Conservation (phyloP, 257 asterid genomes). For the Solanum paucissectum region DNA sequence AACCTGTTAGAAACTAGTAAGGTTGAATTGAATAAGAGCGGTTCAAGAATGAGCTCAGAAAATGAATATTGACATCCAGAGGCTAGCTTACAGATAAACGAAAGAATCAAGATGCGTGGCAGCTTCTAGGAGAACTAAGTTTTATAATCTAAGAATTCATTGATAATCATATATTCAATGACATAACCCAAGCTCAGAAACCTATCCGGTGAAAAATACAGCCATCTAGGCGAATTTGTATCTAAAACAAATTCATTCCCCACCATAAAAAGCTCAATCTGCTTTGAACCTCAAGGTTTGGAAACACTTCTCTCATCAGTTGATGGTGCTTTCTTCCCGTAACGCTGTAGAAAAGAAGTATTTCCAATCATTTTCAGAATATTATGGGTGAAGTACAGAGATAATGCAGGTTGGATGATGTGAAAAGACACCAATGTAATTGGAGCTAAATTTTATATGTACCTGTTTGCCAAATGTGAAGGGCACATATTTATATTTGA, state of each 20-base stretch:
- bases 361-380: neutral
- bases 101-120: neutral
- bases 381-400: neutral
- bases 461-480: slow-evolving; percentile 96
- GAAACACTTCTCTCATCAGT: slow-evolving; percentile 41
- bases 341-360: slow-evolving; percentile 50
- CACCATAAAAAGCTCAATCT: slow-evolving; percentile 18
- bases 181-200: slow-evolving; percentile 10
- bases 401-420: neutral
- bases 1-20: neutral
- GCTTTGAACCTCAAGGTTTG: slow-evolving; percentile 43
- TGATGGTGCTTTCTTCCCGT: slow-evolving; percentile 64
- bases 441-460: neutral
- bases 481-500: slow-evolving; percentile 86
- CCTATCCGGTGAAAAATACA: slow-evolving; percentile 1
- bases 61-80: neutral
- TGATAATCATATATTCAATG: slow-evolving; percentile 3
- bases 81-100: neutral
- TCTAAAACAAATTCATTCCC: slow-evolving; percentile 18
- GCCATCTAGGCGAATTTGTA: slow-evolving; percentile 8
- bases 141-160: slow-evolving; percentile 3
- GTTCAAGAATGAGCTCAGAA: neutral
- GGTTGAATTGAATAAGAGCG: neutral
- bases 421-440: neutral
- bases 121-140: neutral